phyloP scores from a whole-genome alignment of 345 rosid genomes.

The Eucalyptus albens region DNA sequence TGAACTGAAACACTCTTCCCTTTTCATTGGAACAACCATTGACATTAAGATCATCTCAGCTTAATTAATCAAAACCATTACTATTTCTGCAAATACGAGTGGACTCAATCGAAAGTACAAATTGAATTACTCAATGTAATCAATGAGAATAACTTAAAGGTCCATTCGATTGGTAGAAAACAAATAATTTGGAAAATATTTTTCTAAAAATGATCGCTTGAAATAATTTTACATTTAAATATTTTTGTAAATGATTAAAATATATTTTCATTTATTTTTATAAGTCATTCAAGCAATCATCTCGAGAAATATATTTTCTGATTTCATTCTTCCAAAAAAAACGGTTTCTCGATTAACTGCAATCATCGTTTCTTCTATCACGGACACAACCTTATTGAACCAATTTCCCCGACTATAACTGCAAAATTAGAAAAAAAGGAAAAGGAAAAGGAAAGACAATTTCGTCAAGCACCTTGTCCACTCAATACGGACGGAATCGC shows the following conservation, averaged over 20 bases:
- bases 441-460: not conserved
- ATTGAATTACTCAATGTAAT: fast-evolving
- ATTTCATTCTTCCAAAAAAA: no score
- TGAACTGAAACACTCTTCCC: conserved; percentile 40
- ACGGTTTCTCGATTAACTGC: no score
- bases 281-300: no score
- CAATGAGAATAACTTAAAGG: no score
- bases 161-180: no score
- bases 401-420: not conserved
- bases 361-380: not conserved
- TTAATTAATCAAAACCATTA: not conserved
- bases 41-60: not conserved
- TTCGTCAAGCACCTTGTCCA: conserved; percentile 26
- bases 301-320: no score
- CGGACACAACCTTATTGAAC: not conserved
- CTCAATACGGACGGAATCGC: conserved; percentile 38
- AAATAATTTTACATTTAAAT: no score
- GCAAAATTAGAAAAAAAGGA: not conserved
- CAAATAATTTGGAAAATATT: no score
- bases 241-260: no score
- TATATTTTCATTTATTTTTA: no score
- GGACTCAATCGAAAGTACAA: not conserved
- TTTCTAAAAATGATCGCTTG: no score
- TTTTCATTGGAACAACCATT: conserved; percentile 37
- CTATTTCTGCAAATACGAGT: not conserved